Conservation (phyloP, 352 stramenopile species). For the Pythium phragmitis region DNA sequence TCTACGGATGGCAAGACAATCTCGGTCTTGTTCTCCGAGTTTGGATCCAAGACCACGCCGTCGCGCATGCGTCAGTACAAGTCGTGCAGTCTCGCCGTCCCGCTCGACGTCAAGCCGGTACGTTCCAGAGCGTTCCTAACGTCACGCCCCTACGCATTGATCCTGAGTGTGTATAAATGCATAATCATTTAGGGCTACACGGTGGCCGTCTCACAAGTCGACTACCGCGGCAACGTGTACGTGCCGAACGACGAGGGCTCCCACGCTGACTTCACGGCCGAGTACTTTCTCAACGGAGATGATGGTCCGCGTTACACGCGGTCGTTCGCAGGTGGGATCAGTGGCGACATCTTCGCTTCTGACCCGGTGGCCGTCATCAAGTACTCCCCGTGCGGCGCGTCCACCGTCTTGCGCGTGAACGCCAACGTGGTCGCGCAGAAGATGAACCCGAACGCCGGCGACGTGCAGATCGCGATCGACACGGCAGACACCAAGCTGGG, state of each 20-base stretch:
- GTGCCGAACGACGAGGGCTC: conserved; percentile 35
- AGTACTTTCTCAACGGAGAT: conserved; percentile 52
- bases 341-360: conserved; percentile 30
- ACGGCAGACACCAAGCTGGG: conserved; percentile 43
- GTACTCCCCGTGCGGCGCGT: conserved; percentile 44
- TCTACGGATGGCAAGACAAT: conserved; percentile 33
- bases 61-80: conserved; percentile 28
- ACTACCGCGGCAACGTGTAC: conserved; percentile 45
- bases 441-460: conserved; percentile 21
- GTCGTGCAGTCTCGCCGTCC: conserved; percentile 42
- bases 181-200: conserved; percentile 11
- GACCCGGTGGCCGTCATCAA: conserved; percentile 35
- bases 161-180: neutral
- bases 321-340: conserved; percentile 34
- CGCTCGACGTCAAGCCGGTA: conserved; percentile 36
- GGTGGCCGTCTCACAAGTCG: conserved; percentile 37
- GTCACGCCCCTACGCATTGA: too few relatives aligned
- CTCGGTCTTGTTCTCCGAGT: conserved; percentile 37
- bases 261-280: conserved; percentile 40
- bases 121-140: neutral
- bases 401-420: conserved; percentile 52
- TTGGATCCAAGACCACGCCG: conserved; percentile 27
- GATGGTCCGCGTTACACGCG: conserved; percentile 31
- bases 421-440: conserved; percentile 42
- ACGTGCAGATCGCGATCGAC: conserved; percentile 50